These are phyloP conservation scores for Aspergillus panamensis DNA, from an alignment of 495 filamentous ascomycete genomes.

Conservation along the genomic window DNA sequence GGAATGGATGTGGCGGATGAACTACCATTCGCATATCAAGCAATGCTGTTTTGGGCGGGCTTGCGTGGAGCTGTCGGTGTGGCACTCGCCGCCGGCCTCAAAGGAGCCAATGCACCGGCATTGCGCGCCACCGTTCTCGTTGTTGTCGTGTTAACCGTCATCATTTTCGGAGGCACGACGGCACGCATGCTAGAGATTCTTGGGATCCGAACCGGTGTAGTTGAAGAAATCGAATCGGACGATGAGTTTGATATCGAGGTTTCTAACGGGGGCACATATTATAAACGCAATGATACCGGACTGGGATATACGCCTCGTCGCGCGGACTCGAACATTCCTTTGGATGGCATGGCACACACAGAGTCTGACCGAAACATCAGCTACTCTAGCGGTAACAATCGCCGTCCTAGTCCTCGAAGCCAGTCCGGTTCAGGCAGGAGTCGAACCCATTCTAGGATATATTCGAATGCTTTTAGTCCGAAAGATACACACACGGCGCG, in stretches of 20 bases:
- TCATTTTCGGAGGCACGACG: constrained; percentile 97
- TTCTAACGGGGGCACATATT: constrained; percentile 68
- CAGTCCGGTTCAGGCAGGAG: constrained; percentile 43
- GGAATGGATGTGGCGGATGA: constrained; percentile 83
- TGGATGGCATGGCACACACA: constrained; percentile 45
- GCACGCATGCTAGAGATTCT: constrained; percentile 98
- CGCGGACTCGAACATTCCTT: constrained; percentile 51
- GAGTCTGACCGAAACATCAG: constrained; percentile 33
- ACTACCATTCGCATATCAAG: constrained; percentile 87
- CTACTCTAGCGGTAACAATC: constrained; percentile 56
- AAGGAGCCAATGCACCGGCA: constrained; percentile 69
- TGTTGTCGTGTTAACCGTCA: constrained; percentile 94
- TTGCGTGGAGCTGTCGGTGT: constrained; percentile 95
- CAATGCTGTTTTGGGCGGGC: constrained; percentile 98
- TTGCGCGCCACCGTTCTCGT: constrained; percentile 91
- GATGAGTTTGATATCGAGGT: constrained; percentile 98
- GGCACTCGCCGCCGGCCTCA: constrained; percentile 84
- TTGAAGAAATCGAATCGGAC: constrained; percentile 94
- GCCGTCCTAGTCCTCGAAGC: constrained; percentile 47
- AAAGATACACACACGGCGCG: constrained; percentile 38
- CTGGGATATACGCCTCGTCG: constrained; percentile 72
- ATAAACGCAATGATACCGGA: constrained; percentile 66
- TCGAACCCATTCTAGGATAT: constrained; percentile 44
- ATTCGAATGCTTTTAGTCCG: constrained; percentile 58
- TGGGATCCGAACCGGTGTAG: constrained; percentile 88